Base-by-base conservation (phyloP, 768 basidiomycete species). In the Dioszegia aurantiaca region DNA sequence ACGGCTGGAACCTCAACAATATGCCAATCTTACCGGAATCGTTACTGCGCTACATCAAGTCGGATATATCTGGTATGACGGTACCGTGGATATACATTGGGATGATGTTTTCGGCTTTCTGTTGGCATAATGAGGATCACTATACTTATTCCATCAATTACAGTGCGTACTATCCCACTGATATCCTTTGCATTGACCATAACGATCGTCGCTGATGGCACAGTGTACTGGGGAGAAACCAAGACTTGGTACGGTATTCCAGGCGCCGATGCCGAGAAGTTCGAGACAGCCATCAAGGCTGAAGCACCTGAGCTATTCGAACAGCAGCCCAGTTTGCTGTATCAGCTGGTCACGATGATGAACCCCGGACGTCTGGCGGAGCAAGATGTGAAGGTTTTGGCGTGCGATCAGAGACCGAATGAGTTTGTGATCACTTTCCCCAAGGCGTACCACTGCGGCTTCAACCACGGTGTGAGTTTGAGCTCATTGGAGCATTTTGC, bases 111-210 rank as follows among this genome's bases (percentile, higher is more conserved):
- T 94, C 93, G 14, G 94, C 95, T 2, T 99, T 99, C 77, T 98
- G 94, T 75, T 99, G 95, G 95, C 95, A 99, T 79, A 99, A 99
- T 71, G 93, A 95, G 86, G 94, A 98, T 78, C 94, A 98, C 78
- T 94, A 95, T 77, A 97, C 94, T 11, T 95, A 92, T 76, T 92
- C 89, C 76, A 85, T 97, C 72, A 91, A 93, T 76, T 93, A 85
- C 78, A 89, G 90, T 91, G 77, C 73, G 59, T 56, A 8, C 12
- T 30, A 5, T 8, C 41, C 23, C 23, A 24, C 39, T 26, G 19
- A 4, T 24, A 11, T 11, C 31, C 16, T 4, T 36, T 30, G 31
- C 24, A 28, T 4, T 27, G 51, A 33, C 64, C n/a, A n/a, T n/a
- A n/a, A n/a, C 41, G 26, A 40, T 33, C 33, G 14, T 33, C 8